Evolutionary conservation across 352 stramenopile species (phyloP).

Genomic region (Globisporangium irregulare): DNA sequence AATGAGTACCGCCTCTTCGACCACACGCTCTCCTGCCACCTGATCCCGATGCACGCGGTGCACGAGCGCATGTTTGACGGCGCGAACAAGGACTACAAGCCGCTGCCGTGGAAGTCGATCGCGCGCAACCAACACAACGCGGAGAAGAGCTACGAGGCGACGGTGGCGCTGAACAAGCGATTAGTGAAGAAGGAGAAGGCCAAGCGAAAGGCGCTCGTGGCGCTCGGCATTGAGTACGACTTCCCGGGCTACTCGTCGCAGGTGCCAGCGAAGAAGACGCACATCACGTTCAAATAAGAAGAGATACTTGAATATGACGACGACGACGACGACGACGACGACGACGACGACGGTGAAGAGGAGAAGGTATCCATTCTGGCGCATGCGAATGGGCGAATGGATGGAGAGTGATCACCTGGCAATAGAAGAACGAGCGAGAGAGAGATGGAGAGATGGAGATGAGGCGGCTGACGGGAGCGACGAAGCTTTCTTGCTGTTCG

Average conservation of each 20-base stretch:
- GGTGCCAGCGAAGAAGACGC: slow-evolving; percentile 67
- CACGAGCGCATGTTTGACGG: slow-evolving; percentile 88
- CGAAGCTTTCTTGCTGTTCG: background rate
- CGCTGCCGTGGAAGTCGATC: slow-evolving; percentile 60
- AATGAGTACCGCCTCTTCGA: slow-evolving; percentile 94
- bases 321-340: slow-evolving; percentile 17
- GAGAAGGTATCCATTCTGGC: background rate
- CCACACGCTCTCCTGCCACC: slow-evolving; percentile 92
- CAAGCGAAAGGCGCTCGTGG: slow-evolving; percentile 73
- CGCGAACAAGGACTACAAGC: slow-evolving; percentile 82
- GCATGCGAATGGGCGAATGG: background rate
- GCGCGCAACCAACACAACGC: slow-evolving; percentile 80
- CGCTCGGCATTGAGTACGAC: slow-evolving; percentile 84
- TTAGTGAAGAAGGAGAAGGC: slow-evolving; percentile 73
- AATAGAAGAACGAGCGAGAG: slow-evolving; percentile 5
- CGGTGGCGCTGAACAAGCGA: slow-evolving; percentile 60
- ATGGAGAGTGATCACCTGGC: background rate
- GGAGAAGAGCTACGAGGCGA: slow-evolving; percentile 75
- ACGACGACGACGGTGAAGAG: background rate
- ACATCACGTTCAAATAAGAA: slow-evolving; percentile 66
- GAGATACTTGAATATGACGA: background rate
- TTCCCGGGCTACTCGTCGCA: slow-evolving; percentile 73
- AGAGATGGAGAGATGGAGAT: background rate
- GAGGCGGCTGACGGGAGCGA: background rate
- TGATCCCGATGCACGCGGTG: slow-evolving; percentile 85